A percentile compares a stretch with the other conserved stretches of the same genome.
Evolutionary conservation across 2,329 filamentous ascomycete species (phyloP).

Genomic region (Teratosphaeria nubilosa): DNA sequence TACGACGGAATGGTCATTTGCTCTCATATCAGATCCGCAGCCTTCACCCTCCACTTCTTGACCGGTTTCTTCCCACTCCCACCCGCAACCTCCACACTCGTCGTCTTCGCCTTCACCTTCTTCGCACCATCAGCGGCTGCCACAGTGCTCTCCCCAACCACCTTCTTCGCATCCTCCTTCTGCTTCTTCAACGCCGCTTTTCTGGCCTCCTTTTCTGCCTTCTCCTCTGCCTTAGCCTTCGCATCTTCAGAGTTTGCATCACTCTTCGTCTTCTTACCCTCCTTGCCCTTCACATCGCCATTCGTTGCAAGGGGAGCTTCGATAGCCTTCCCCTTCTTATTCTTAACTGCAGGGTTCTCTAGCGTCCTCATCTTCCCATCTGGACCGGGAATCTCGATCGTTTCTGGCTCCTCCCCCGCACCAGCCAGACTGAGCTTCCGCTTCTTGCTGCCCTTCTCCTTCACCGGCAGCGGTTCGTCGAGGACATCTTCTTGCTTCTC

Average conservation of each 20-base stretch:
- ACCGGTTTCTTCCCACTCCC: constrained; percentile 3
- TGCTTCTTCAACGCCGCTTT: constrained; percentile 19
- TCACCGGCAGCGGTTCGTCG: constrained; percentile 33
- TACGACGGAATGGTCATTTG: neutral
- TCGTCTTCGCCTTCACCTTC: neutral
- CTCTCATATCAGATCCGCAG: constrained; percentile 13
- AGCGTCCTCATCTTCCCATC: constrained; percentile 25
- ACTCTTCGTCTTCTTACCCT: constrained; percentile 22
- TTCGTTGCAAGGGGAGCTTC: neutral
- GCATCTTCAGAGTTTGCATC: constrained; percentile 11
- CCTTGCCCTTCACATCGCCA: constrained; percentile 12
- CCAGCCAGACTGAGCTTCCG: constrained; percentile 20
- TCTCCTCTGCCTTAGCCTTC: constrained; percentile 13
- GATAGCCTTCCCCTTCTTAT: constrained; percentile 5
- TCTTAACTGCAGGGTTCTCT: constrained; percentile 11
- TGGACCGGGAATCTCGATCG: constrained; percentile 22
- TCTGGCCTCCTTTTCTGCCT: constrained; percentile 17
- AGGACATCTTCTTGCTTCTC: constrained; percentile 65
- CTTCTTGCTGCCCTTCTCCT: constrained; percentile 20
- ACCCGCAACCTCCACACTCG: neutral
- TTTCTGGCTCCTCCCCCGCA: constrained; percentile 14
- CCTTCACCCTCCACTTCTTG: constrained; percentile 11
- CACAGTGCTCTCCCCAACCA: neutral
- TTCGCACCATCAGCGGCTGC: neutral
- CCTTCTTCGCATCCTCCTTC: constrained; percentile 14